A percentile compares a stretch with the other conserved stretches of the same genome.
Evolutionary conservation across 257 asterid species (phyloP).

Genomic region (Solanum sejunctum): DNA sequence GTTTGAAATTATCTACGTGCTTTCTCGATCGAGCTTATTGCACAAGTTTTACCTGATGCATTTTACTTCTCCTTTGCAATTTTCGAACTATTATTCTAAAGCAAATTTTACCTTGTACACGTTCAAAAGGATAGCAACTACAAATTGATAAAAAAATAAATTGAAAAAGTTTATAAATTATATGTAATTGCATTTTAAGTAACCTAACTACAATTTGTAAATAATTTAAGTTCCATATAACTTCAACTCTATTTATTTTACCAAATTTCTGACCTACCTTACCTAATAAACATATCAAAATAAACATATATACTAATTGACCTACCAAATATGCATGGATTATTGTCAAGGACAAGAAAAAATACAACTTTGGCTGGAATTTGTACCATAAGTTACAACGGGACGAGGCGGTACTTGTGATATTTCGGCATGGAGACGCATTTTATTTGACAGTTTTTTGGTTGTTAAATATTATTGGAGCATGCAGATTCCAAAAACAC

Average conservation of each 20-base stretch:
- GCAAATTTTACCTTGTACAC: accelerated
- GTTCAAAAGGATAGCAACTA: not conserved
- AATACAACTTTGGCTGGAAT: not conserved
- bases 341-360: not conserved
- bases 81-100: not conserved
- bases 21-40: not conserved
- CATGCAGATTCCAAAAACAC: no score
- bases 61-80: not conserved
- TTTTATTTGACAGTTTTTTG: no score
- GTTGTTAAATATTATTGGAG: no score
- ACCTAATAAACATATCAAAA: not conserved
- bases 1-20: not conserved
- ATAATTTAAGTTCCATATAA: not conserved
- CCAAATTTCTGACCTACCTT: not conserved
- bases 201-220: not conserved
- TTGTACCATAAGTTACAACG: not conserved
- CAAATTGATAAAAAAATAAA: not conserved
- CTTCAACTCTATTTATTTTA: not conserved
- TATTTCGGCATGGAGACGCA: no score
- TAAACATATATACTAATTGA: not conserved
- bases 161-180: not conserved
- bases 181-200: not conserved
- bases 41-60: not conserved
- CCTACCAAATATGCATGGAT: not conserved
- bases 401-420: no score